A percentile compares a stretch with the other conserved stretches of the same genome.
Conservation (phyloP, 2,329 filamentous ascomycete species). For the Phialophora verrucosa region DNA sequence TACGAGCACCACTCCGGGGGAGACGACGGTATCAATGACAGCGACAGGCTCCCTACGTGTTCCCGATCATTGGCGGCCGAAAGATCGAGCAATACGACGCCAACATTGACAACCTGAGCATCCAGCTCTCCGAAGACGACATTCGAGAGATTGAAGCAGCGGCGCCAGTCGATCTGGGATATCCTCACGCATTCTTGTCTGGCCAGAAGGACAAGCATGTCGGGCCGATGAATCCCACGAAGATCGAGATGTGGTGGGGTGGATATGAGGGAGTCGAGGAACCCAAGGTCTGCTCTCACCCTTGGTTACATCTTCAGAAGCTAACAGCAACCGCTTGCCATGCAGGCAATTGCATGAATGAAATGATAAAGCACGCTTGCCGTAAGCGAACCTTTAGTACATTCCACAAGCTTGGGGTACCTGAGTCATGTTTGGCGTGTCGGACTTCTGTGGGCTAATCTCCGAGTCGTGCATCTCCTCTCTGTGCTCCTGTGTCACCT, state of each 20-base stretch:
- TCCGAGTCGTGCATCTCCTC: background rate
- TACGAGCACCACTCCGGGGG: background rate
- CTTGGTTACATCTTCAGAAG: background rate
- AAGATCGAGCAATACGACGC: slow-evolving; percentile 59
- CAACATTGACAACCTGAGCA: slow-evolving; percentile 62
- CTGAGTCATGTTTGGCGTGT: background rate
- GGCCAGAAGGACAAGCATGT: slow-evolving; percentile 19
- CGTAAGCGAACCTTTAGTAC: background rate
- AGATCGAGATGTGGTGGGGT: slow-evolving; percentile 16
- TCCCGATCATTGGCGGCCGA: slow-evolving; percentile 60
- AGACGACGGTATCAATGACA: background rate
- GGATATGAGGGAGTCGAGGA: slow-evolving; percentile 23
- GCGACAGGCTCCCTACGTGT: slow-evolving; percentile 59
- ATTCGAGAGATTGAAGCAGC: slow-evolving; percentile 61
- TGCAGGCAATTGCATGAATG: slow-evolving; percentile 9
- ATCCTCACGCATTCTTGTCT: slow-evolving; percentile 54
- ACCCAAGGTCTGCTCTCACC: slow-evolving; percentile 17
- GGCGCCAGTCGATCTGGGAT: slow-evolving; percentile 60
- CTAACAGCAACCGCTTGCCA: background rate
- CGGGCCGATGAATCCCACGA: slow-evolving; percentile 22
- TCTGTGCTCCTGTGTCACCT: background rate
- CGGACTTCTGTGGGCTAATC: slow-evolving; percentile 1
- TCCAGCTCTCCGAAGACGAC: slow-evolving; percentile 59
- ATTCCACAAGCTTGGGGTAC: no score
- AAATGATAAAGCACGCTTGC: no score